Evolutionary conservation across 23 red algal species (phyloP).

Genomic region (Gracilaria caudata): DNA sequence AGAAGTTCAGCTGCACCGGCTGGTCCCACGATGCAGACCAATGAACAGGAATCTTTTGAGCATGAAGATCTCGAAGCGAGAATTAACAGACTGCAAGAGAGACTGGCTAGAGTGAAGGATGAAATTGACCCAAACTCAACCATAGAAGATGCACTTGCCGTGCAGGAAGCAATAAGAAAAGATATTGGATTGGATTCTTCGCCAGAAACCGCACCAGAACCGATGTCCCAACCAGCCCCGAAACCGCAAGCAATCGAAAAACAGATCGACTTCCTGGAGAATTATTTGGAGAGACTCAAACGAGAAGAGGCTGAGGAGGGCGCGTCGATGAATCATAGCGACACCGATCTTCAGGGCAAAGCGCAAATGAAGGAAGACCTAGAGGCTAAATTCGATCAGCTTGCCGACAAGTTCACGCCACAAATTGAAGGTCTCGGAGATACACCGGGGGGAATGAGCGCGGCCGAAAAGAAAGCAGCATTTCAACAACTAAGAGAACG

Average conservation of each 20-base stretch:
- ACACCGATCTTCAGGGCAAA: neutral
- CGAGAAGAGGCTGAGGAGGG: constrained; percentile 29
- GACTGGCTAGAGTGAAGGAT: neutral
- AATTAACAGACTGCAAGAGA: constrained; percentile 15
- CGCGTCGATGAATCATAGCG: neutral
- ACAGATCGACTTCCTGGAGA: constrained; percentile 50
- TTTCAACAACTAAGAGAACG: constrained; percentile 36
- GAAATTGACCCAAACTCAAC: constrained; percentile 31
- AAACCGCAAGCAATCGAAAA: constrained; percentile 44
- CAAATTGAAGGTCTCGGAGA: constrained; percentile 32
- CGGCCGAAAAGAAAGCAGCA: constrained; percentile 52
- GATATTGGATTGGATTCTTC: constrained; percentile 16
- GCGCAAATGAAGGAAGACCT: constrained; percentile 7
- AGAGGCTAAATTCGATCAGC: neutral
- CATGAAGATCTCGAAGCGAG: constrained; percentile 16
- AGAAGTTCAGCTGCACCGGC: constrained; percentile 10
- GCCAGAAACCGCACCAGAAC: neutral
- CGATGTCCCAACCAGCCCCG: neutral
- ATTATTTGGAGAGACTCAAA: constrained; percentile 51
- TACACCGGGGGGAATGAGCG: constrained; percentile 51
- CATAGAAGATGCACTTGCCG: constrained; percentile 1
- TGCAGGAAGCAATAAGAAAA: neutral
- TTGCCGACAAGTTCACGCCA: constrained; percentile 37
- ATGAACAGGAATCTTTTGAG: neutral
- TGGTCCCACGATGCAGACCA: neutral